Evolutionary conservation across 106 monocot genomes (phyloP).

Genomic region (Dactylorhiza incarnata): DNA sequence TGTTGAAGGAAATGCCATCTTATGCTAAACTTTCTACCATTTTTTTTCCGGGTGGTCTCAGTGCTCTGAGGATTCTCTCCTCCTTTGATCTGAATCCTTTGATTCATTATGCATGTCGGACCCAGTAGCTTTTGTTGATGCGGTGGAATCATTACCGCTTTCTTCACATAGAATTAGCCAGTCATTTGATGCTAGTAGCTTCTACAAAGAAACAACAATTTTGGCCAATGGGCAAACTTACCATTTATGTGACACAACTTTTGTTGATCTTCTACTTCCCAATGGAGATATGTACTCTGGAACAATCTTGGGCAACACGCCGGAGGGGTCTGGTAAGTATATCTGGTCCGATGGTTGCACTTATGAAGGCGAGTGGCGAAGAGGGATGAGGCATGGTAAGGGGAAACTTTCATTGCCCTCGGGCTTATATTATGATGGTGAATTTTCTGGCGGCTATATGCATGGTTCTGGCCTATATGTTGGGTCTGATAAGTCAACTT

Average conservation of each 20-base stretch:
- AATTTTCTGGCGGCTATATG: constrained; percentile 87
- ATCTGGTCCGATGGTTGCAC: constrained; percentile 73
- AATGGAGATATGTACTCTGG: constrained; percentile 73
- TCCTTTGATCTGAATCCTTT: constrained; percentile 2
- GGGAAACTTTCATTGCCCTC: constrained; percentile 81
- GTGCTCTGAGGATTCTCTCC: background rate
- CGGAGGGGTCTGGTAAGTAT: constrained; percentile 73
- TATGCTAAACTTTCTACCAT: background rate
- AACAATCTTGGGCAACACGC: constrained; percentile 47
- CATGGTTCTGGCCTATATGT: constrained; percentile 67
- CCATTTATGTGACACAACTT: constrained; percentile 8
- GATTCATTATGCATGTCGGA: constrained; percentile 7
- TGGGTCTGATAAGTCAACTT: constrained; percentile 45
- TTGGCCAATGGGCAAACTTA: constrained; percentile 7
- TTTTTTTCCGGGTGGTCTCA: background rate
- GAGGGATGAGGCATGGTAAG: constrained; percentile 91
- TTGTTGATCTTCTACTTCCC: constrained; percentile 33
- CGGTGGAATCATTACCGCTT: background rate
- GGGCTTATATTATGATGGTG: constrained; percentile 78
- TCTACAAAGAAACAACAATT: background rate
- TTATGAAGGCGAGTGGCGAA: constrained; percentile 86
- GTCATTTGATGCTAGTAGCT: constrained; percentile 9
- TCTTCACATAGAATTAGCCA: constrained; percentile 6
- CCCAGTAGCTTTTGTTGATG: background rate
- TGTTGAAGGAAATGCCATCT: background rate